phyloP scores from a whole-genome alignment of 495 filamentous ascomycete genomes.

The Rostrohypoxylon terebratum region DNA sequence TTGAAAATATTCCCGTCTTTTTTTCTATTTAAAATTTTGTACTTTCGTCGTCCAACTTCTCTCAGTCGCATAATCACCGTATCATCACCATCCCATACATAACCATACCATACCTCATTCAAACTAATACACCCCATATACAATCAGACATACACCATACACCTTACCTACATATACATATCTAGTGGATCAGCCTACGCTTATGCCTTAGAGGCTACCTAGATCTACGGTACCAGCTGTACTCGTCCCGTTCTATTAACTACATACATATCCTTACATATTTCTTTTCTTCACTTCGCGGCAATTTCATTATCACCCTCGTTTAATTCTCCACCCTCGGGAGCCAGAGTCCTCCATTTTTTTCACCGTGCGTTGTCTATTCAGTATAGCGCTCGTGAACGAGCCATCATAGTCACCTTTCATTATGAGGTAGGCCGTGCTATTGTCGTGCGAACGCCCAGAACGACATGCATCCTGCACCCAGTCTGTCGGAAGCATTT shows the following conservation, averaged over 20 bases:
- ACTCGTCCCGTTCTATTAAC: slow-evolving; percentile 23
- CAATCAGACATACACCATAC: slow-evolving; percentile 12
- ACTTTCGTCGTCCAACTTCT: background rate
- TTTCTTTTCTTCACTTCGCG: slow-evolving; percentile 43
- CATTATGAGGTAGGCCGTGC: slow-evolving; percentile 53
- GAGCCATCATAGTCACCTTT: slow-evolving; percentile 43
- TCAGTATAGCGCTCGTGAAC: slow-evolving; percentile 39
- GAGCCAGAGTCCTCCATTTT: slow-evolving; percentile 30
- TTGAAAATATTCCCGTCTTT: background rate
- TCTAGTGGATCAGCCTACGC: slow-evolving; percentile 40
- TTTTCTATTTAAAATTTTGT: slow-evolving; percentile 4
- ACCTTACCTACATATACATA: slow-evolving; percentile 17
- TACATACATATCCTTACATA: slow-evolving; percentile 41
- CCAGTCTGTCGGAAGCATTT: slow-evolving; percentile 58
- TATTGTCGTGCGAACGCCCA: slow-evolving; percentile 44
- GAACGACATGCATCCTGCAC: slow-evolving; percentile 59
- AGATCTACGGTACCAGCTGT: slow-evolving; percentile 27
- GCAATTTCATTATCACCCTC: slow-evolving; percentile 43
- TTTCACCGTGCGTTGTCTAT: slow-evolving; percentile 16
- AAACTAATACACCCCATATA: slow-evolving; percentile 11
- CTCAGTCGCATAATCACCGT: slow-evolving; percentile 31
- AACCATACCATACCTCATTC: slow-evolving; percentile 16
- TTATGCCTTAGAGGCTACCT: slow-evolving; percentile 33
- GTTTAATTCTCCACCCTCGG: slow-evolving; percentile 40
- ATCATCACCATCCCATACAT: slow-evolving; percentile 8